Evolutionary conservation across 2,329 filamentous ascomycete genomes (phyloP).

Genomic region (Curvularia eragrostidis): DNA sequence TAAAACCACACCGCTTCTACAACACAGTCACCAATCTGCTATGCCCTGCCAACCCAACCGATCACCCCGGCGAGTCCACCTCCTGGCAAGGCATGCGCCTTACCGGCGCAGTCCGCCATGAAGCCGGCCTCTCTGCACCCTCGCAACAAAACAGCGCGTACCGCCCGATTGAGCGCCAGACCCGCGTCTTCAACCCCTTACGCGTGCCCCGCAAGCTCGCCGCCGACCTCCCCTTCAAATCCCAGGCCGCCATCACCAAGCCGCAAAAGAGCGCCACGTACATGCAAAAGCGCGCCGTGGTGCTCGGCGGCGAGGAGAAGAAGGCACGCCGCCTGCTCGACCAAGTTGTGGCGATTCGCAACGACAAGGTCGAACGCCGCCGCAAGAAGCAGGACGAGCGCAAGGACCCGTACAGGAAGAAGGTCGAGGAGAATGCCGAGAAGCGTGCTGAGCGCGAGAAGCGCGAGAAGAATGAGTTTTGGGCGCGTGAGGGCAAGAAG

Average conservation of each 20-base stretch:
- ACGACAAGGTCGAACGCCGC: slow-evolving; percentile 87
- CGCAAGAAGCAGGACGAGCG: slow-evolving; percentile 87
- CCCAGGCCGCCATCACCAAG: slow-evolving; percentile 83
- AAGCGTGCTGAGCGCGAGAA: slow-evolving; percentile 88
- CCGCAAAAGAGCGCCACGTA: slow-evolving; percentile 84
- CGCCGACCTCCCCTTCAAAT: slow-evolving; percentile 87
- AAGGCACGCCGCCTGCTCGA: slow-evolving; percentile 87
- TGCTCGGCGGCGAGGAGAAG: slow-evolving; percentile 82
- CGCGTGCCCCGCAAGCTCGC: slow-evolving; percentile 80
- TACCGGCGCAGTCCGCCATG: slow-evolving; percentile 87
- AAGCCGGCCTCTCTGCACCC: slow-evolving; percentile 76
- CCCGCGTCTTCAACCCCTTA: slow-evolving; percentile 64
- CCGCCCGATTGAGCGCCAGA: slow-evolving; percentile 63
- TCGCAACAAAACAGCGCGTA: slow-evolving; percentile 85
- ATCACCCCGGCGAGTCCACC: slow-evolving; percentile 43
- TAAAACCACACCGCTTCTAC: slow-evolving; percentile 95
- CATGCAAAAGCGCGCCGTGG: slow-evolving; percentile 94
- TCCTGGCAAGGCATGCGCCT: slow-evolving; percentile 91
- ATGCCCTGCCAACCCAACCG: slow-evolving; percentile 56
- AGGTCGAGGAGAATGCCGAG: slow-evolving; percentile 81
- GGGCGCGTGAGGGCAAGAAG: slow-evolving; percentile 88
- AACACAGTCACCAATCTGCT: slow-evolving; percentile 94
- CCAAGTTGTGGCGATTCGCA: slow-evolving; percentile 87
- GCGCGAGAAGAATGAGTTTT: slow-evolving; percentile 90
- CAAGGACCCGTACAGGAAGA: slow-evolving; percentile 78